Conservation (phyloP, 164 flowering plant genomes). For the Annona squamosa region DNA sequence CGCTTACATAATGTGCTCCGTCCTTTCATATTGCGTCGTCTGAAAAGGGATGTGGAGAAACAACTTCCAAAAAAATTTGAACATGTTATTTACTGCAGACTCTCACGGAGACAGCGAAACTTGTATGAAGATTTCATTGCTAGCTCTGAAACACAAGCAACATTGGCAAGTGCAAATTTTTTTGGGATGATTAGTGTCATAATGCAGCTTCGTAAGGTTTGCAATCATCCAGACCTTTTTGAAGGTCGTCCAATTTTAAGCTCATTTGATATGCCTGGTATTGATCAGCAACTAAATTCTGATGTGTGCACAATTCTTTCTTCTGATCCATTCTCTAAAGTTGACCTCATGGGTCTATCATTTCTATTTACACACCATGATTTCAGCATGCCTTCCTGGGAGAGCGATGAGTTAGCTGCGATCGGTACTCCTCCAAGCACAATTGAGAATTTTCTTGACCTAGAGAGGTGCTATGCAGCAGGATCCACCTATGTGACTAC, state of each 20-base stretch:
- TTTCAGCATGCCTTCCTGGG: conserved; percentile 87
- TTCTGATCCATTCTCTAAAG: conserved; percentile 41
- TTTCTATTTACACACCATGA: conserved; percentile 77
- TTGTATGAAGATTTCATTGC: conserved; percentile 98
- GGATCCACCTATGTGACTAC: conserved; percentile 8
- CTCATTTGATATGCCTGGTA: conserved; percentile 87
- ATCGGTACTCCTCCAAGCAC: conserved; percentile 63
- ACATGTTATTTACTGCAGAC: conserved; percentile 89
- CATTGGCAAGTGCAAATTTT: conserved; percentile 80
- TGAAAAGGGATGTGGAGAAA: conserved; percentile 97
- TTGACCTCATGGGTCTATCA: conserved; percentile 58
- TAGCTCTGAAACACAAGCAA: conserved; percentile 95
- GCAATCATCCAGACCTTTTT: conserved; percentile 98
- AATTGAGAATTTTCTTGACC: conserved; percentile 36
- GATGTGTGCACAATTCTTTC: conserved; percentile 54
- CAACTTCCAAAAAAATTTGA: conserved; percentile 91
- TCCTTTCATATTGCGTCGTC: conserved; percentile 82
- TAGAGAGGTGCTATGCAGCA: conserved; percentile 18
- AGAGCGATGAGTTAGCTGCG: conserved; percentile 61
- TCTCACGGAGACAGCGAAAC: conserved; percentile 92
- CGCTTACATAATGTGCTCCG: conserved; percentile 96
- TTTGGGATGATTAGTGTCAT: conserved; percentile 96
- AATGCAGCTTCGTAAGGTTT: conserved; percentile 99
- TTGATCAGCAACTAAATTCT: conserved; percentile 66
- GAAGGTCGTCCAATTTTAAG: conserved; percentile 98